These are phyloP conservation scores for Sindora glabra DNA, from an alignment of 306 rosid species.

Conservation along the genomic window DNA sequence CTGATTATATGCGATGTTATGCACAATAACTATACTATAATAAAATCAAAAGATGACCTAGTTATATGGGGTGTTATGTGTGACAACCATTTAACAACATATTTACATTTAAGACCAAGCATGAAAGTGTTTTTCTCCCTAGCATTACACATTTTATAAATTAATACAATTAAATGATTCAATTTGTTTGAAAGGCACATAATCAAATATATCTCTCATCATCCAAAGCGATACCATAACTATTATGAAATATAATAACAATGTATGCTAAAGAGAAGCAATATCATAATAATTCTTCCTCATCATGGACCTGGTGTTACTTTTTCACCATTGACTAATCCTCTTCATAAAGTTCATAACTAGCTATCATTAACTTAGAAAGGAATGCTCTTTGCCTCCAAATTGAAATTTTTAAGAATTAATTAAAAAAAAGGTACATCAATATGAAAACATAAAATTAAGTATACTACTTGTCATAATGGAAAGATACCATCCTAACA, in stretches of 20 bases:
- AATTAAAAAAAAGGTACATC: not conserved
- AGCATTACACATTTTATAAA: too few species aligned
- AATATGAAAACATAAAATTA: constrained; percentile 8
- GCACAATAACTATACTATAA: too few species aligned
- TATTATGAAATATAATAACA: constrained; percentile 89
- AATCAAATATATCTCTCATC: constrained; percentile 63
- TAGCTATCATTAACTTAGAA: constrained; percentile 69
- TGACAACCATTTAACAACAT: not conserved
- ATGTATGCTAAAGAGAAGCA: constrained; percentile 96
- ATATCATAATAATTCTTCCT: constrained; percentile 71
- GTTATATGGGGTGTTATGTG: too few species aligned
- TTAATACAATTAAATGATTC: constrained; percentile 8
- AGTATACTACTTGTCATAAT: not conserved
- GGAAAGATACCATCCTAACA: not conserved
- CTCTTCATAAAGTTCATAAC: constrained; percentile 72
- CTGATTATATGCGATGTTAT: too few species aligned
- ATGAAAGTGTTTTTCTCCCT: too few species aligned
- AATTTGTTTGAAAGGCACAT: too few species aligned
- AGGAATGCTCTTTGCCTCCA: constrained; percentile 59
- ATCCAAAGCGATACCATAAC: constrained; percentile 70
- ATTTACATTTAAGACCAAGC: too few species aligned
- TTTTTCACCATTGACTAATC: constrained; percentile 67
- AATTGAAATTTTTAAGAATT: constrained; percentile 34
- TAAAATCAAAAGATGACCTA: not conserved
- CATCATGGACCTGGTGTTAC: constrained; percentile 38